These are phyloP conservation scores for Tillandsia fasciculata DNA, from an alignment of 176 grass and related monocot genomes.

Conservation along the genomic window DNA sequence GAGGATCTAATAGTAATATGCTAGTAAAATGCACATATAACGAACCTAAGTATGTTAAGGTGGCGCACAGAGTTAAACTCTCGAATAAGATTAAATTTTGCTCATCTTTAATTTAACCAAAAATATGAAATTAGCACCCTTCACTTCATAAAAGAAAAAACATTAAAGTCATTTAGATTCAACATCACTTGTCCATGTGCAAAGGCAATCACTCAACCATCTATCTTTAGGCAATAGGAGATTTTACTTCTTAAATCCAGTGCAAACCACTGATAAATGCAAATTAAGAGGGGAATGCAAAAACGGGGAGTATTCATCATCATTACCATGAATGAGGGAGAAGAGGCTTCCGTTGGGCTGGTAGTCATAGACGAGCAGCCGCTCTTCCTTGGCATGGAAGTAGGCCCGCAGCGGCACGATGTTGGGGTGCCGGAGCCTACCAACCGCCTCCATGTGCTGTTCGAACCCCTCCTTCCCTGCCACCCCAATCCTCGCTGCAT, in stretches of 20 bases:
- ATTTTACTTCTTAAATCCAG: background rate
- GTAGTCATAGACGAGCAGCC: conserved; percentile 92
- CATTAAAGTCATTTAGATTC: too few species aligned
- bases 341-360: conserved; percentile 84
- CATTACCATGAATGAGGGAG: conserved; percentile 69
- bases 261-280: background rate
- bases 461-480: conserved; percentile 67
- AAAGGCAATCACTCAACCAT: too few species aligned
- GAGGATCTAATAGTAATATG: too few species aligned
- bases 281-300: background rate
- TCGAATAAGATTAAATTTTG: too few species aligned
- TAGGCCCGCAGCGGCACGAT: conserved; percentile 68
- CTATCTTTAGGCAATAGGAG: too few species aligned
- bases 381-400: conserved; percentile 97
- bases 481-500: conserved; percentile 52
- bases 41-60: too few species aligned
- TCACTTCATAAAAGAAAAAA: too few species aligned
- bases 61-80: too few species aligned
- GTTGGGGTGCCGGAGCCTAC: conserved; percentile 79
- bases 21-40: too few species aligned
- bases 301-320: background rate
- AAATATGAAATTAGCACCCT: too few species aligned
- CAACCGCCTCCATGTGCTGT: conserved; percentile 82
- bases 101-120: too few species aligned
- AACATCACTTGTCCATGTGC: too few species aligned